Conservation (phyloP, 164 flowering plant genomes). For the Saururus chinensis region DNA sequence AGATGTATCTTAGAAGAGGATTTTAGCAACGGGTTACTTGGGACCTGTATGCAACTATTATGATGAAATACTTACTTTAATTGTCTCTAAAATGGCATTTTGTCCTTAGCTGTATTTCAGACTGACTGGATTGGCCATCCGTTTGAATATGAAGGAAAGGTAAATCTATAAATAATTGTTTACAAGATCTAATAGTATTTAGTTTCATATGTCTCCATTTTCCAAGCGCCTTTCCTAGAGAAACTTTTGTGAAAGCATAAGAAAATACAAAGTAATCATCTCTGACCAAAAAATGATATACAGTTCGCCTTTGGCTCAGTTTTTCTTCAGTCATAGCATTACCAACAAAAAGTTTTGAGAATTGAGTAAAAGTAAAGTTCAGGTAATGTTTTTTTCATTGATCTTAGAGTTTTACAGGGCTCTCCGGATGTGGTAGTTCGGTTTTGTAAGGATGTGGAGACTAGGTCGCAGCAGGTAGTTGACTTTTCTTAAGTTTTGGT, state of each 20-base stretch:
- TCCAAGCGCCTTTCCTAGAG: no score
- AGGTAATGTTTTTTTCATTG: not conserved
- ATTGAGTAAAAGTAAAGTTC: not conserved
- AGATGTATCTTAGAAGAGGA: no score
- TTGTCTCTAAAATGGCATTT: constrained; percentile 3
- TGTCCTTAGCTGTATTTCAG: constrained; percentile 40
- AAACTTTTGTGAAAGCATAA: no score
- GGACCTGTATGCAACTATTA: not conserved
- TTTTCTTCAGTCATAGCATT: not conserved
- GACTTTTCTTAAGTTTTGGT: not conserved
- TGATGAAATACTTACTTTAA: no score
- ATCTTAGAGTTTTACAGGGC: constrained; percentile 30
- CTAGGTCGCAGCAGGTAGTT: constrained; percentile 64
- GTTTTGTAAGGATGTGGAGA: constrained; percentile 92
- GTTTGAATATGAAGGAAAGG: constrained; percentile 64
- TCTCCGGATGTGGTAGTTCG: constrained; percentile 53
- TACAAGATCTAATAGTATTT: no score
- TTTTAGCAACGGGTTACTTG: no score
- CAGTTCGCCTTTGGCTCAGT: not conserved
- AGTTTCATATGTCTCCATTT: no score
- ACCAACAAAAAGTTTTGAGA: not conserved
- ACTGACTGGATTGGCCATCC: constrained; percentile 63
- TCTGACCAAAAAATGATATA: not conserved
- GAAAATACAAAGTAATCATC: not conserved
- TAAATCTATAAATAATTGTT: constrained; percentile 6